Evolutionary conservation across 1,284 basidiomycete genomes (phyloP).

Genomic region (Fomitopsis schrenkii): DNA sequence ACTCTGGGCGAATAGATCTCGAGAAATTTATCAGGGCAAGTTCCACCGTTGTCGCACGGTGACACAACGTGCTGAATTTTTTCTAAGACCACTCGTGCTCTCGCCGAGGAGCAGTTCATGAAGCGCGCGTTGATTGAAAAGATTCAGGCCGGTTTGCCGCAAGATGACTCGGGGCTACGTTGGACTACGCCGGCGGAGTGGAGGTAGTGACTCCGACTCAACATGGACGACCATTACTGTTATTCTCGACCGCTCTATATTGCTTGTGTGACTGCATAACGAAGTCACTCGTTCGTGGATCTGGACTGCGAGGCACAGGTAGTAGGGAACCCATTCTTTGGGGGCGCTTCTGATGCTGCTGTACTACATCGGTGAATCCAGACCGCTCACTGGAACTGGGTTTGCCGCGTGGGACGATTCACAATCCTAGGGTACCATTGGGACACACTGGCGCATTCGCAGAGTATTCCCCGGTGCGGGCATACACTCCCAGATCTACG

Average conservation of each 20-base stretch:
- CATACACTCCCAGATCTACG: constrained; percentile 2
- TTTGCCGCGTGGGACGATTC: not conserved
- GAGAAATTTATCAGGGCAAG: constrained; percentile 87
- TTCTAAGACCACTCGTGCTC: constrained; percentile 73
- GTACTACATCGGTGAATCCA: not conserved
- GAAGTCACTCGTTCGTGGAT: not conserved
- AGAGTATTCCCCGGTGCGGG: constrained; percentile 1
- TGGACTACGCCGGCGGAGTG: constrained; percentile 18
- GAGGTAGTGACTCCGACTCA: constrained; percentile 3
- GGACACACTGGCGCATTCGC: constrained; percentile 1
- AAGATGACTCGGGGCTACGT: constrained; percentile 30
- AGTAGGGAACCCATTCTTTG: not conserved
- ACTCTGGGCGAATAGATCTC: constrained; percentile 88
- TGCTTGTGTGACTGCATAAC: not conserved
- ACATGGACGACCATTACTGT: not conserved
- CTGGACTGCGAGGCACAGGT: not conserved
- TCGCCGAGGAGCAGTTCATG: constrained; percentile 94
- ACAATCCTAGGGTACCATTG: not conserved
- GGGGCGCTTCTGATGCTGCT: not conserved
- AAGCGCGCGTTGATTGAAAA: constrained; percentile 89
- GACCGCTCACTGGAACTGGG: not conserved
- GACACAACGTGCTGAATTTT: not conserved
- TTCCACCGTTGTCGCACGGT: constrained; percentile 9
- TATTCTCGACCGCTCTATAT: not conserved
- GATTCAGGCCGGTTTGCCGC: constrained; percentile 69